Conservation (phyloP, 2,329 filamentous ascomycete species). For the Arachnomyces sp. region DNA sequence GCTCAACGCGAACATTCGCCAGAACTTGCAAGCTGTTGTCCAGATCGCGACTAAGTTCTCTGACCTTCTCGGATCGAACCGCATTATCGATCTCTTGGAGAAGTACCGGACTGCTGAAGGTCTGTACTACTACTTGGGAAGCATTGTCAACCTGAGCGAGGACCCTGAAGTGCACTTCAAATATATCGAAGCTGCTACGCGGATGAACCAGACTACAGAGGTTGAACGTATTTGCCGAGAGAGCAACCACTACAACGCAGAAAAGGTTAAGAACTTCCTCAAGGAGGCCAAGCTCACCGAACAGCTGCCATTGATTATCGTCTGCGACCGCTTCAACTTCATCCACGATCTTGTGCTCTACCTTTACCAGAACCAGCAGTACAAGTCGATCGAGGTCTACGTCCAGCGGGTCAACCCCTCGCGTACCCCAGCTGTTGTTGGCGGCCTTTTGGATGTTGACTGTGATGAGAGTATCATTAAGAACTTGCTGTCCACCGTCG, state of each 20-base stretch:
- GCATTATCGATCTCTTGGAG: conserved; percentile 87
- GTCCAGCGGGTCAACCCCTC: conserved; percentile 94
- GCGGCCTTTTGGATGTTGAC: conserved; percentile 89
- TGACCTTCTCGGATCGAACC: conserved; percentile 79
- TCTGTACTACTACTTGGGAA: conserved; percentile 95
- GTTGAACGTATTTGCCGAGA: conserved; percentile 97
- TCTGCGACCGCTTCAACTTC: conserved; percentile 99
- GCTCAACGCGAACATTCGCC: conserved; percentile 92
- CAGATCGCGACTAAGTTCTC: conserved; percentile 97
- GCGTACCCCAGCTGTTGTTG: conserved; percentile 84
- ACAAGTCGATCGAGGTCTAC: conserved; percentile 97
- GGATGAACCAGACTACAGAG: conserved; percentile 87
- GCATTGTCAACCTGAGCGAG: conserved; percentile 93
- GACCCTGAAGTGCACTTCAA: conserved; percentile 97
- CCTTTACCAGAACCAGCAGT: conserved; percentile 98
- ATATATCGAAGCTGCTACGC: conserved; percentile 95
- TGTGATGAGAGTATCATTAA: conserved; percentile 97
- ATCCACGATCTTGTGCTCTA: conserved; percentile 94
- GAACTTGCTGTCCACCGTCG: conserved; percentile 75
- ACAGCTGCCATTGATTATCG: conserved; percentile 92
- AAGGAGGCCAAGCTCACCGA: conserved; percentile 91
- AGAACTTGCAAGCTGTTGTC: conserved; percentile 90
- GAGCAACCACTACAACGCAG: conserved; percentile 79
- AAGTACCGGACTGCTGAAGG: conserved; percentile 97
- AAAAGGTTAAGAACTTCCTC: conserved; percentile 98